Base-by-base conservation (phyloP, 441 rosid species). In the Populus hybrid region DNA sequence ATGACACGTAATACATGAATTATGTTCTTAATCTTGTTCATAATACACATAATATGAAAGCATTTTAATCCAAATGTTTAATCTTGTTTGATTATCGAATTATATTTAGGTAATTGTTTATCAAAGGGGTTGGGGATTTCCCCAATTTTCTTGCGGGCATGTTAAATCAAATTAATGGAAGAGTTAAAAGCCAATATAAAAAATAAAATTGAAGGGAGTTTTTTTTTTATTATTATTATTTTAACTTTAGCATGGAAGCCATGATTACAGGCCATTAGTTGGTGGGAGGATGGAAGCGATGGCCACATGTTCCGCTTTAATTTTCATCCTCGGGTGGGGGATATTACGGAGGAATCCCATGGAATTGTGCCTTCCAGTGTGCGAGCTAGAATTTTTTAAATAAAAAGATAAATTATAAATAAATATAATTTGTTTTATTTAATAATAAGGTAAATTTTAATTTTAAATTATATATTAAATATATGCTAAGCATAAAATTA, bases 261-360 rank as follows among this genome's bases (percentile, higher is more conserved):
- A 84, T 84, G 80, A 84, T 84, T 77, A 71, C 46, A 57, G 5
- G 73, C 10, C 42, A 76, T 69, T 72, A 72, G 61, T 35, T 75
- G 82, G 53, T 26, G 63, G 2, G 11, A 30, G n/a, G 34, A 40
- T 34, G 23, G 50, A 9, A 0, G 23, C 18, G 38, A 65, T 76
- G 82, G 78, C 81, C 81, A 69, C 73, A 59, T 18, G 42, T 63
- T 24, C 72, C 75, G 65, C 74, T 80, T 77, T 40, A 24, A 50
- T 72, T 82, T 69, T 53, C 28, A n/a, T 57, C 69, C 36, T 64
- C 75, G 38, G 68, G 40, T 30, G 23, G 72, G 50, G 38, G 32
- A 64, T 46, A 34, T 12, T 18, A 18, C n/a, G 26, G 57, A 69
- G 38, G 81, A 71, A 77, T 77, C 83, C 81, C 77, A 75, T 40